Evolutionary conservation across 306 rosid genomes (phyloP).

Genomic region (Delonix regia): DNA sequence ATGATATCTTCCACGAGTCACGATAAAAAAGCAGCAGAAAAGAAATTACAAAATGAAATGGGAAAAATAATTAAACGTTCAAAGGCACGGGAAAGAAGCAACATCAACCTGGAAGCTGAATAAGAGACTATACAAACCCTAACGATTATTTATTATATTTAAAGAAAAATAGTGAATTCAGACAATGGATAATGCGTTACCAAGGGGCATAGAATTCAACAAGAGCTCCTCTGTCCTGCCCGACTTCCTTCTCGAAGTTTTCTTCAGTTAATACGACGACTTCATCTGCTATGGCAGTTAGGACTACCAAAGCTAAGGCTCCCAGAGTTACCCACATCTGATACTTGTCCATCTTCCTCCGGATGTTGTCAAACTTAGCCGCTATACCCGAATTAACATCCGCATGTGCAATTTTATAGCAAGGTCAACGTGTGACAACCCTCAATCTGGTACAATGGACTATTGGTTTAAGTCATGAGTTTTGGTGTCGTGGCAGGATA

Average conservation of each 20-base stretch:
- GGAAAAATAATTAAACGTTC: constrained; percentile 3
- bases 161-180: background rate
- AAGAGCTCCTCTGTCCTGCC: constrained; percentile 89
- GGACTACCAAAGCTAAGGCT: constrained; percentile 50
- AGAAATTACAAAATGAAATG: background rate
- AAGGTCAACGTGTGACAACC: constrained; percentile 18
- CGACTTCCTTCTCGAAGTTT: constrained; percentile 89
- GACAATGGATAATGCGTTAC: constrained; percentile 41
- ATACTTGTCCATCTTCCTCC: constrained; percentile 40
- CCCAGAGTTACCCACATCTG: constrained; percentile 62
- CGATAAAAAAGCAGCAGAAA: background rate
- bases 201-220: constrained; percentile 99
- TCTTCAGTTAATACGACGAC: constrained; percentile 84
- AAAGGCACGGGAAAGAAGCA: background rate
- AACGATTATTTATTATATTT: background rate
- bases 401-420: constrained; percentile 30
- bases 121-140: background rate
- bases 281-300: constrained; percentile 74
- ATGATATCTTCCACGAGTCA: constrained; percentile 7
- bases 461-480: background rate
- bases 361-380: background rate
- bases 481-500: constrained; percentile 31
- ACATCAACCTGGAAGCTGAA: background rate
- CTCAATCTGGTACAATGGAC: background rate
- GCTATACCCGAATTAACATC: background rate